phyloP scores from a whole-genome alignment of 2,329 filamentous ascomycete species.

The Fusarium fujikuroi region DNA sequence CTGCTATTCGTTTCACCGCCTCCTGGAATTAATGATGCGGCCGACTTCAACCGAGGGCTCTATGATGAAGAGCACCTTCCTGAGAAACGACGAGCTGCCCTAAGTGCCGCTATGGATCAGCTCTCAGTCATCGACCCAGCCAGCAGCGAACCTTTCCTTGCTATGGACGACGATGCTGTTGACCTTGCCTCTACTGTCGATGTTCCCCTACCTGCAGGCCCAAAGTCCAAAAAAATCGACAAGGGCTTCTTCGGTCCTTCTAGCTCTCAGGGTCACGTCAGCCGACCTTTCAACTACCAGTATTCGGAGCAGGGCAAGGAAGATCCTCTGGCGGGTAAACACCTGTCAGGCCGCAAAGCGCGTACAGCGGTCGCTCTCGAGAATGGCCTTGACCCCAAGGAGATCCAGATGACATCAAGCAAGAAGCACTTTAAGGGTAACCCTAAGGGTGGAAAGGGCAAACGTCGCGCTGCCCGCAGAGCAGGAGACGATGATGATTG shows the following conservation, averaged over 20 bases:
- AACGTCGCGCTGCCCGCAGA: slow-evolving; percentile 46
- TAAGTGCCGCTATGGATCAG: slow-evolving; percentile 62
- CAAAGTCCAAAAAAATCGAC: slow-evolving; percentile 82
- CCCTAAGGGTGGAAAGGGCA: slow-evolving; percentile 67
- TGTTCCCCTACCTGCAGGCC: slow-evolving; percentile 66
- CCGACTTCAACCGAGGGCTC: slow-evolving; percentile 87
- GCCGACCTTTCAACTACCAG: slow-evolving; percentile 87
- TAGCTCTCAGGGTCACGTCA: slow-evolving; percentile 72
- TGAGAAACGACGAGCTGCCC: slow-evolving; percentile 77
- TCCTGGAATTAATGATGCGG: slow-evolving; percentile 75
- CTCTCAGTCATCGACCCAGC: slow-evolving; percentile 53
- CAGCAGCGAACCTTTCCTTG: slow-evolving; percentile 41
- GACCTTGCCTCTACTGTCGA: slow-evolving; percentile 57
- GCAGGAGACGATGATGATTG: slow-evolving; percentile 38
- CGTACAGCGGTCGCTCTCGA: slow-evolving; percentile 84
- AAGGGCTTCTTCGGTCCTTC: slow-evolving; percentile 85
- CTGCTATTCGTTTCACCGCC: slow-evolving; percentile 92
- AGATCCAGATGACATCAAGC: slow-evolving; percentile 70
- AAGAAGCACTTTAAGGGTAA: slow-evolving; percentile 98
- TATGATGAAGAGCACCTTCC: slow-evolving; percentile 88
- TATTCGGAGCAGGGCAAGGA: slow-evolving; percentile 81
- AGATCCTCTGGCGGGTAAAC: slow-evolving; percentile 62
- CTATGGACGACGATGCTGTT: slow-evolving; percentile 46
- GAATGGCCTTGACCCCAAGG: slow-evolving; percentile 83
- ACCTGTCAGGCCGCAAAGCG: slow-evolving; percentile 84